A percentile compares a stretch with the other conserved stretches of the same genome.
Evolutionary conservation across 192 early-diverging fungal species (phyloP).

Genomic region (Umbelopsis sp.): DNA sequence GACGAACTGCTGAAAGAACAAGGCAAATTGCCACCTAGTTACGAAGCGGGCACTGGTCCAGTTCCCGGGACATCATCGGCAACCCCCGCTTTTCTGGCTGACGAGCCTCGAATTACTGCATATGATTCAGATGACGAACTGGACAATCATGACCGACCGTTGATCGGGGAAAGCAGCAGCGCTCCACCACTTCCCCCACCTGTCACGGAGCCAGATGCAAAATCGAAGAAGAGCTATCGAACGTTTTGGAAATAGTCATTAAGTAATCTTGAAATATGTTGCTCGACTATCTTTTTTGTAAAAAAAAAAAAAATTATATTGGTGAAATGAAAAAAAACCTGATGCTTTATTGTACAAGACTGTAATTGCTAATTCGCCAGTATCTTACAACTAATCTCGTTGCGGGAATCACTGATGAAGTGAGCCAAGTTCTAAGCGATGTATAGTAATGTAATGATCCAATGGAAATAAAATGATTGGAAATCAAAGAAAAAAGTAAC

Average conservation of each 20-base stretch:
- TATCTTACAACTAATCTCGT: background rate
- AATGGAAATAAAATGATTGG: background rate
- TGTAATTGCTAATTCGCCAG: constrained; percentile 6
- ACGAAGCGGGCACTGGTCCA: constrained; percentile 19
- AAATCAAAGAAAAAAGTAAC: background rate
- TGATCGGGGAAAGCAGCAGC: no score
- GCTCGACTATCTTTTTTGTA: background rate
- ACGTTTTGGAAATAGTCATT: background rate
- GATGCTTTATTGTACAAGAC: constrained; percentile 23
- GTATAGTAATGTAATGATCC: background rate
- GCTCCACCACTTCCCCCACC: background rate
- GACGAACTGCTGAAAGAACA: constrained; percentile 37
- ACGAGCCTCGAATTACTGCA: background rate
- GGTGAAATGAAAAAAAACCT: background rate
- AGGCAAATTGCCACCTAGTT: constrained; percentile 18
- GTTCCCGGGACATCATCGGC: constrained; percentile 11
- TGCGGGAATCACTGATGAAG: background rate
- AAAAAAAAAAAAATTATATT: no score
- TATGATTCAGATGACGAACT: background rate
- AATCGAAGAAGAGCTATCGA: background rate
- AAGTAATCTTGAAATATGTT: background rate
- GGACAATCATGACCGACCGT: background rate
- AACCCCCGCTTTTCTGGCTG: background rate
- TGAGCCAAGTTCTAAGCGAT: constrained; percentile 1
- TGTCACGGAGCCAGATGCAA: background rate